Evolutionary conservation across 345 rosid genomes (phyloP).

Genomic region (Hypericum perforatum): DNA sequence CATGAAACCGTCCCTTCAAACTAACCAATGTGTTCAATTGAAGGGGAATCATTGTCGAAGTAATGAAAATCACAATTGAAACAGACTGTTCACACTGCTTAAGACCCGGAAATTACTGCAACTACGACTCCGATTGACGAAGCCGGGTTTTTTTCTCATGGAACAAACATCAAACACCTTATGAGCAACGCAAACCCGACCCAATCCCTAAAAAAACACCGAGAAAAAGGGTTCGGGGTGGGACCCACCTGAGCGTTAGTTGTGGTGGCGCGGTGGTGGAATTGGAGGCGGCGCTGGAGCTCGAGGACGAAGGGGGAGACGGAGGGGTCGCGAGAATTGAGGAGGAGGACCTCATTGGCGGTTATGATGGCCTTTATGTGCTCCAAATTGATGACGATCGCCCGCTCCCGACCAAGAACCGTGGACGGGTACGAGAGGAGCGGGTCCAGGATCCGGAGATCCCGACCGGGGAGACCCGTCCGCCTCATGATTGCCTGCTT

Average conservation of each 20-base stretch:
- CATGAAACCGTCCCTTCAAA: no score
- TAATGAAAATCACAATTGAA: no score
- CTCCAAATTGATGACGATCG: conserved; percentile 40
- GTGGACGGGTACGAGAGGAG: conserved; percentile 46
- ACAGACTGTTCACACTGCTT: no score
- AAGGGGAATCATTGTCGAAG: no score
- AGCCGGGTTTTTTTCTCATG: no score
- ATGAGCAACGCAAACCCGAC: neutral
- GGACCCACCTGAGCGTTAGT: neutral
- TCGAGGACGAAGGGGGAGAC: conserved; percentile 30
- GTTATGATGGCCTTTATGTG: conserved; percentile 47
- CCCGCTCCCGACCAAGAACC: conserved; percentile 41
- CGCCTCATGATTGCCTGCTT: conserved; percentile 42
- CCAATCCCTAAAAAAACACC: neutral
- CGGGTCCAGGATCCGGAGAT: conserved; percentile 41
- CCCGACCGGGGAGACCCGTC: conserved; percentile 46
- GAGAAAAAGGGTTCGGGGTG: conserved; percentile 10
- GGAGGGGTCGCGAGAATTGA: conserved; percentile 33
- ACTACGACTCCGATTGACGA: no score
- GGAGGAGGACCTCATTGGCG: conserved; percentile 35
- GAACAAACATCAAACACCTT: neutral
- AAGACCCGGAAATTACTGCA: no score
- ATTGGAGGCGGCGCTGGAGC: conserved; percentile 25
- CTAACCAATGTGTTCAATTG: no score
- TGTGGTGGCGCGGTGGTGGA: conserved; percentile 22